Base-by-base conservation (phyloP, 352 stramenopile species). In the Phytophthora ohioensis region DNA sequence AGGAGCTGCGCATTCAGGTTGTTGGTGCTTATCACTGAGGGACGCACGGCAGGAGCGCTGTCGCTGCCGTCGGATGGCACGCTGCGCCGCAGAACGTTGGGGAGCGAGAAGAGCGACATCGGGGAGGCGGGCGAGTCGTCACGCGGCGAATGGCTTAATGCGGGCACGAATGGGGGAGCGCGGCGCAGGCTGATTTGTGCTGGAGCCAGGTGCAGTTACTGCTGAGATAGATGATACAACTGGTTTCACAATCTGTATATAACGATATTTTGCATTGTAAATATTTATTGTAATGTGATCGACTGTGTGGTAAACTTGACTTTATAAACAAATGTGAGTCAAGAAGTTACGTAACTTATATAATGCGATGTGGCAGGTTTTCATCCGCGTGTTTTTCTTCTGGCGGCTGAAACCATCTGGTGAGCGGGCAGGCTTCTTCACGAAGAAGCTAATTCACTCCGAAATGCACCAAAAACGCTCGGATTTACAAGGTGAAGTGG, bases 21-120 rank as follows among this genome's bases (percentile, higher is more conserved):
- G 35, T 67, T 71, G 4, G 81, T 71, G 69, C 81, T 91, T 15
- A 91, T 71, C 41, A 95, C 72, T 3, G 87, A 95, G 57, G 87
- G 87, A 2, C 87, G 87, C 53, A 84, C 58, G 31, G 79, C 75
- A 4, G 57, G 42, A 21, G 72, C 61, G 30, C 65, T 66, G 41
- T 91, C 85, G 34, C 72, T 81, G 57, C 76, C 78, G 34, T 88
- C 80, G 36, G 76, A 86, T 47, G 79, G 79, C 31, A 86, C 78
- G 58, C 75, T 90, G 56, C 74, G 76, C 34, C 85, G 81, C 62
- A 93, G 84, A 30, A 90, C 81, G 61, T 82, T 87, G 57, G 86
- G 84, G 52, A 95, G 76, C 57, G 84, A 93, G 79, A 95, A 93
- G 73, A 90, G 88, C 74, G 87, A 91, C 84, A 93, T 93, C 15